Evolutionary conservation across 2,329 filamentous ascomycete genomes (phyloP), one percentile per base, ranked within the genome.

Genomic region (Stagonosporopsis chrysanthemi): DNA sequence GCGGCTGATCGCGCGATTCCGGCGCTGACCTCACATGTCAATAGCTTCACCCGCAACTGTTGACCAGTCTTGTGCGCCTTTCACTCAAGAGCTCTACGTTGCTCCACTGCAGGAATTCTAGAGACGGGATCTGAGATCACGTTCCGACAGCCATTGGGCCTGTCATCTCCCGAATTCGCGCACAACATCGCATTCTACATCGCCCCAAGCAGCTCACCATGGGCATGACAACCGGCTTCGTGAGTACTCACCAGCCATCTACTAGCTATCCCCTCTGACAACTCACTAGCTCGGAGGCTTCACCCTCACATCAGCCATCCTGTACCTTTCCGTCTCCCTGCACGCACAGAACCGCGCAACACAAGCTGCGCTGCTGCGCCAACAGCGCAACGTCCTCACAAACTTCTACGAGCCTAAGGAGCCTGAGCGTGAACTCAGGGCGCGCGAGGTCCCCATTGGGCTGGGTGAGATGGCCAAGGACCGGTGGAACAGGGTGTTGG

Each of bases 201-300:
- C 54, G 38, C 35, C 24, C 31, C 45, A 17, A 36, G 24, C 44
- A 58, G 41, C 52, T 58, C 44, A 53, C 52, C 63, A 83, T 83
- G 81, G 81, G 81, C 70, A 82, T 83, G 75, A 80, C 79, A 58
- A 81, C 79, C 17, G 81, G 81, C 74, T 80, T 83, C 65, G 81
- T 83, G 75, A 43, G 75, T 69, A 23, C 23, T 31, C 17, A 23
- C 8, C 35, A 24, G 36, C 15, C 6, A 17, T 2, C 40, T 22
- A 33, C 12, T 8, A 7, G 26, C 15, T 55, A 17, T 1, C 28
- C 17, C 33, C 28, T 41, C 61, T 63, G 33, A 65, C 56, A 11
- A 19, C 22, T n/a, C 44, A 28, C 15, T 63, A 83, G 81, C 75
- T 83, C 57, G 78, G 80, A 67, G 81, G 81, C 71, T 73, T 82